phyloP scores from a whole-genome alignment of 2,329 filamentous ascomycete genomes.

The Claviceps fusiformis region DNA sequence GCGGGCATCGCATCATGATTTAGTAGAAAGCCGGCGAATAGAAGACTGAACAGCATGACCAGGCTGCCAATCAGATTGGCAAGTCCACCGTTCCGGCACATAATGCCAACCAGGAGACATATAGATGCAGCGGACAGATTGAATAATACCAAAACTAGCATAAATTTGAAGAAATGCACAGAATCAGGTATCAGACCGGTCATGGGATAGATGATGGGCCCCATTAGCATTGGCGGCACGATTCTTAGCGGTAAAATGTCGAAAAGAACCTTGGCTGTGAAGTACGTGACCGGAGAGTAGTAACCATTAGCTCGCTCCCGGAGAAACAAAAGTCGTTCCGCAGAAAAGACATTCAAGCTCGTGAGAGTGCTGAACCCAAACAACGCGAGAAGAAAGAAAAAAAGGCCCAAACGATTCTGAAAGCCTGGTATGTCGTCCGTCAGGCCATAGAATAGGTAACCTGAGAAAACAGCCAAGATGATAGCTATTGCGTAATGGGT shows the following conservation, averaged over 20 bases:
- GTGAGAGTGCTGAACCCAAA: slow-evolving; percentile 97
- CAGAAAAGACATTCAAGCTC: slow-evolving; percentile 82
- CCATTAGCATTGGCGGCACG: slow-evolving; percentile 88
- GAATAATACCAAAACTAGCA: slow-evolving; percentile 85
- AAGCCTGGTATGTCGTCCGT: slow-evolving; percentile 95
- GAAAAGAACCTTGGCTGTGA: slow-evolving; percentile 92
- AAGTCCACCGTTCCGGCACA: slow-evolving; percentile 82
- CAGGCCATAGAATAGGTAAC: slow-evolving; percentile 90
- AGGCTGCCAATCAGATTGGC: slow-evolving; percentile 88
- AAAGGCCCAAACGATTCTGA: slow-evolving; percentile 91
- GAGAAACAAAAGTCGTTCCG: slow-evolving; percentile 80
- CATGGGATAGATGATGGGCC: slow-evolving; percentile 95
- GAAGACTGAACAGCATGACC: slow-evolving; percentile 92
- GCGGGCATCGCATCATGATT: slow-evolving; percentile 89
- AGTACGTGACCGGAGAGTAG: slow-evolving; percentile 88
- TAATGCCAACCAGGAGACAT: slow-evolving; percentile 89
- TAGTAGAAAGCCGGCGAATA: slow-evolving; percentile 86
- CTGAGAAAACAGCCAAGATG: slow-evolving; percentile 81
- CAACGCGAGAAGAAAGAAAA: slow-evolving; percentile 91
- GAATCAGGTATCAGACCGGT: slow-evolving; percentile 76
- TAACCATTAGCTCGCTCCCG: slow-evolving; percentile 94
- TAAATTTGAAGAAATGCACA: slow-evolving; percentile 78
- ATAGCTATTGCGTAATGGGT: slow-evolving; percentile 98
- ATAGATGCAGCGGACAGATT: slow-evolving; percentile 89
- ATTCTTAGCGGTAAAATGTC: slow-evolving; percentile 91